Conservation (phyloP, 208 protist species). For the Vickermania ingenoplastis region DNA sequence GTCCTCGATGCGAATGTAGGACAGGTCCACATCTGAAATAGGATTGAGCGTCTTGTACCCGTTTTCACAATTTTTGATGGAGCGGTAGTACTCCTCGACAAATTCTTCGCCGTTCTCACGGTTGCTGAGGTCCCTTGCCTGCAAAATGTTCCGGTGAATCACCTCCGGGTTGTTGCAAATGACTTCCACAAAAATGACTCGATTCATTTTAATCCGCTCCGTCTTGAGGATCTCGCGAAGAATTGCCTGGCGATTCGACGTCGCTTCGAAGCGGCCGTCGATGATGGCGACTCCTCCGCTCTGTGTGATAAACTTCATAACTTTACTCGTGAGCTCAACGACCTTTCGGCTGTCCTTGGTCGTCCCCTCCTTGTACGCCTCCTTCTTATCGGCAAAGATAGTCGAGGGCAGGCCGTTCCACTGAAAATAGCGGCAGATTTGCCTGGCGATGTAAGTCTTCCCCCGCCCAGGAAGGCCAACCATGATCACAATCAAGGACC, state of each 20-base stretch:
- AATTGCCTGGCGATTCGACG: conserved; percentile 40
- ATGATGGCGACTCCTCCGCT: conserved; percentile 69
- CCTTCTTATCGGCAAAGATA: conserved; percentile 45
- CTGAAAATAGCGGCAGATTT: conserved; percentile 86
- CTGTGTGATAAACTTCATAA: conserved; percentile 47
- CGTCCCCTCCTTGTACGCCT: not conserved
- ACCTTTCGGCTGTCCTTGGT: conserved; percentile 27
- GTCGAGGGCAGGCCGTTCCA: conserved; percentile 78
- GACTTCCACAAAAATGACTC: conserved; percentile 80
- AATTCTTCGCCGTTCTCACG: conserved; percentile 47
- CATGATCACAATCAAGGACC: conserved; percentile 86
- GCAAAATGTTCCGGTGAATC: conserved; percentile 51
- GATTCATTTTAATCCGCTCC: conserved; percentile 38
- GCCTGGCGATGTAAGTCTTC: conserved; percentile 85
- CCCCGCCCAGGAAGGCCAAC: conserved; percentile 81
- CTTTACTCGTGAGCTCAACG: conserved; percentile 38
- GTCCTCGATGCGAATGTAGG: conserved; percentile 81
- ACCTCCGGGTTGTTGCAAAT: conserved; percentile 44
- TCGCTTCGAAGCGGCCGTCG: conserved; percentile 61
- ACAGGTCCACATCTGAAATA: conserved; percentile 52
- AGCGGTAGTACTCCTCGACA: conserved; percentile 65
- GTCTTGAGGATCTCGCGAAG: conserved; percentile 60
- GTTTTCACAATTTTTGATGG: conserved; percentile 47
- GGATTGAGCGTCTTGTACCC: conserved; percentile 73
- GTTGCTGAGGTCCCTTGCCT: conserved; percentile 33